phyloP scores from a whole-genome alignment of 1,139 yeast species.

The Sporopachydermia cereana region DNA sequence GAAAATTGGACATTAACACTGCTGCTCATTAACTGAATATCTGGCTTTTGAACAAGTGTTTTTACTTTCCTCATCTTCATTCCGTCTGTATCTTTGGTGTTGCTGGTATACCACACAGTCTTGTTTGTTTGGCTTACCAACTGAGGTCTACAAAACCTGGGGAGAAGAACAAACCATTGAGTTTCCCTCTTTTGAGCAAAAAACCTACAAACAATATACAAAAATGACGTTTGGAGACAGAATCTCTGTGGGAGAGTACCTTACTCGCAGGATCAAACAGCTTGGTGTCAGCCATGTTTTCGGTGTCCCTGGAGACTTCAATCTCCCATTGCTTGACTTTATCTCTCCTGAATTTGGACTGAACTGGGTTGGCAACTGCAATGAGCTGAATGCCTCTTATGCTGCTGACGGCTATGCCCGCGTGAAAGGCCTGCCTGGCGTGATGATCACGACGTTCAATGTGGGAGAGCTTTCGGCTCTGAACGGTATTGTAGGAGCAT shows the following conservation, averaged over 20 bases:
- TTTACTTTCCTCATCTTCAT: not conserved
- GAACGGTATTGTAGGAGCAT: conserved; percentile 77
- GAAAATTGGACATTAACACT: too few relatives aligned
- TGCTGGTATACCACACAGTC: not conserved
- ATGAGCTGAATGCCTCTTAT: conserved; percentile 57
- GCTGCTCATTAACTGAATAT: too few relatives aligned
- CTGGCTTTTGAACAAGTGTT: not conserved
- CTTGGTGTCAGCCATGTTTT: conserved; percentile 53
- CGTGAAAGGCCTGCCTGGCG: conserved; percentile 29
- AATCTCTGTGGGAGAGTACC: conserved; percentile 36
- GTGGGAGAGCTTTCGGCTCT: conserved; percentile 83
- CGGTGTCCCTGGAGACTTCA: conserved; percentile 78
- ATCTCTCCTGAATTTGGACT: conserved; percentile 46
- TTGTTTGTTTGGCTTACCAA: not conserved
- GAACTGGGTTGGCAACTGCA: conserved; percentile 51
- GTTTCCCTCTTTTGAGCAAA: too few relatives aligned
- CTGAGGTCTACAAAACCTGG: not conserved
- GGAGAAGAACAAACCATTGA: too few relatives aligned
- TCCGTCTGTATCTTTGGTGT: too few relatives aligned
- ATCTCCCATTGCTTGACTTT: conserved; percentile 54
- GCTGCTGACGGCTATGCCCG: conserved; percentile 75
- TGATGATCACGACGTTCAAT: conserved; percentile 50
- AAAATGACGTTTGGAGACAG: not conserved
- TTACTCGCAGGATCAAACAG: conserved; percentile 46
- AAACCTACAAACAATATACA: not conserved